Conservation (phyloP, 208 protist genomes). For the Leishmania guyanensis region DNA sequence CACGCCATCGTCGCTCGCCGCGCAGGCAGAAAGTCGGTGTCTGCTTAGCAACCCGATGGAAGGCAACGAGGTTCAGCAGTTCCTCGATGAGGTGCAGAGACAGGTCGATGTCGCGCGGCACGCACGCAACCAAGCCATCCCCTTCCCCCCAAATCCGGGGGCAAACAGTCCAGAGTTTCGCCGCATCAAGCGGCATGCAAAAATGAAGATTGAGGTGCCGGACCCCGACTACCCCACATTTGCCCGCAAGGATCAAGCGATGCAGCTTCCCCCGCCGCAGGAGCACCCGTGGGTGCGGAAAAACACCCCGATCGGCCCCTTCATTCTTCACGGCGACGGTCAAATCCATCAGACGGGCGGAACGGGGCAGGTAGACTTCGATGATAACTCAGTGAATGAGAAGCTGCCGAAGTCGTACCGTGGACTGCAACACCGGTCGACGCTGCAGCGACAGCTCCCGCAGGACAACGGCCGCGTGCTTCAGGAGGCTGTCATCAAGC, state of each 20-base stretch:
- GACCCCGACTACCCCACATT: slow-evolving; percentile 66
- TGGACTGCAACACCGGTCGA: slow-evolving; percentile 72
- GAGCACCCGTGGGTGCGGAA: slow-evolving; percentile 79
- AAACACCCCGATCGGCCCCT: slow-evolving; percentile 67
- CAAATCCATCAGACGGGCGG: slow-evolving; percentile 67
- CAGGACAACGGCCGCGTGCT: slow-evolving; percentile 72
- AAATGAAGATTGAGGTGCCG: slow-evolving; percentile 45
- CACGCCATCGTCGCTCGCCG: background rate
- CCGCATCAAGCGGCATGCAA: slow-evolving; percentile 64
- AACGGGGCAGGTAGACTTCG: slow-evolving; percentile 87
- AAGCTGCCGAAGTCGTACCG: slow-evolving; percentile 46
- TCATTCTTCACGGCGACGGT: slow-evolving; percentile 86
- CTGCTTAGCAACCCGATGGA: slow-evolving; percentile 3
- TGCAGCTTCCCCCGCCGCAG: slow-evolving; percentile 52
- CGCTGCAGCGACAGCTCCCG: slow-evolving; percentile 61
- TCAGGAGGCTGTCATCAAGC: slow-evolving; percentile 70
- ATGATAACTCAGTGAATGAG: slow-evolving; percentile 38
- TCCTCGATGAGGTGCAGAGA: slow-evolving; percentile 59
- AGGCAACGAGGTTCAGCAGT: slow-evolving; percentile 58
- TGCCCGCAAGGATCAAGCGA: slow-evolving; percentile 51
- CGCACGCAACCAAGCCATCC: slow-evolving; percentile 61
- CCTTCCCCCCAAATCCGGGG: slow-evolving; percentile 70
- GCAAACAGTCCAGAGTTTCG: slow-evolving; percentile 60
- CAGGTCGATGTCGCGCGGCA: slow-evolving; percentile 45
- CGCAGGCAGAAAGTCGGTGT: background rate